These are phyloP conservation scores for Backusella liffmaniae DNA, from an alignment of 192 early-diverging fungal species.

Conservation along the genomic window DNA sequence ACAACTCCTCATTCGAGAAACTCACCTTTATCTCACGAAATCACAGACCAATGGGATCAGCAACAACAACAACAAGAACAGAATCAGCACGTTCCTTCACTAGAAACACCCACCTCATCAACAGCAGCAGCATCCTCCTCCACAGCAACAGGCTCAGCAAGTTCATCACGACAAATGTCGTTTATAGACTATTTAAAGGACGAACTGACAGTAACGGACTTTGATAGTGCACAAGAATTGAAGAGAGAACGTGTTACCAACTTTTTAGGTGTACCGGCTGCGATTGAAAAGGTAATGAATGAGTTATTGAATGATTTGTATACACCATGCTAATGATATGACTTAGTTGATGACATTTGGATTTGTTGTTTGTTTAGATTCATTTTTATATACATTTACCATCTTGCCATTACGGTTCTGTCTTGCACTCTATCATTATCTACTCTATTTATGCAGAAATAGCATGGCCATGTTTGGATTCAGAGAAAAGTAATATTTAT, in stretches of 20 bases:
- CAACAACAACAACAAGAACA: neutral
- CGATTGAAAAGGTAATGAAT: conserved; percentile 78
- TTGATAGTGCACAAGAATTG: conserved; percentile 72
- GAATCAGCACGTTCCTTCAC: neutral
- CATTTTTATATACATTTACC: conserved; percentile 93
- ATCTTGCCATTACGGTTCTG: conserved; percentile 87
- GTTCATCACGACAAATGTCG: conserved; percentile 26
- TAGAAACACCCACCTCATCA: conserved; percentile 2
- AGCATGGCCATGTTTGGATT: conserved; percentile 32
- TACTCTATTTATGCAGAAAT: conserved; percentile 36
- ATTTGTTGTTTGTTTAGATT: conserved; percentile 88
- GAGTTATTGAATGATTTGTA: neutral
- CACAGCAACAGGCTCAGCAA: neutral
- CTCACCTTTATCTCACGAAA: conserved; percentile 2
- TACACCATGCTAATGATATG: neutral
- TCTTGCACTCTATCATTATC: conserved; percentile 58
- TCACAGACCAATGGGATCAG: neutral
- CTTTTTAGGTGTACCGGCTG: conserved; percentile 82
- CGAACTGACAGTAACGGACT: conserved; percentile 62
- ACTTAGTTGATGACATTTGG: conserved; percentile 85
- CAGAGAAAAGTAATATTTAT: conserved; percentile 31
- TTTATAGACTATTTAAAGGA: conserved; percentile 63
- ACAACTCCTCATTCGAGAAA: neutral
- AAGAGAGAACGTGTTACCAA: conserved; percentile 87
- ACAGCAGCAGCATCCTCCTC: neutral